A percentile compares a stretch with the other conserved stretches of the same genome.
Evolutionary conservation across 768 basidiomycete genomes (phyloP).

Genomic region (Krasilnikovozyma curviuscula): DNA sequence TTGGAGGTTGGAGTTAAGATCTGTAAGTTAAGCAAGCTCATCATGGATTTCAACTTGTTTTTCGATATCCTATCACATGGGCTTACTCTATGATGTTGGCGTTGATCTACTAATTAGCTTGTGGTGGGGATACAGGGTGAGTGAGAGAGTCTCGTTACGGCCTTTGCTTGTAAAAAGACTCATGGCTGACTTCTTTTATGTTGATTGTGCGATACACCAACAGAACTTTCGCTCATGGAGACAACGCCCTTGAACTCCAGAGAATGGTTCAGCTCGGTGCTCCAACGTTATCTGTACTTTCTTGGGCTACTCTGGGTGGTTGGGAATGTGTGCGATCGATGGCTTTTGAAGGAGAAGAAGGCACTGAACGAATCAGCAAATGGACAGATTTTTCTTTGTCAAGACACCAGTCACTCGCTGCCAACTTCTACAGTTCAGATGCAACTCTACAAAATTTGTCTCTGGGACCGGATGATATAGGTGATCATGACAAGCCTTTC

Average conservation of each 20-base stretch:
- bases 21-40: not conserved
- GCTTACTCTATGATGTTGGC: too few species aligned
- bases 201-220: constrained; percentile 20
- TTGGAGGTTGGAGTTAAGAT: constrained; percentile 33
- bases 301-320: constrained; percentile 42
- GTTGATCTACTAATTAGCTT: constrained; percentile 28
- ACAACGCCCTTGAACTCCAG: constrained; percentile 42
- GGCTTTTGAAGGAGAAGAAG: constrained; percentile 31
- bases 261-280: constrained; percentile 43
- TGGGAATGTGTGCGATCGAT: constrained; percentile 38
- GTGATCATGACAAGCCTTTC: constrained; percentile 18
- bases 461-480: constrained; percentile 20
- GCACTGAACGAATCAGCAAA: not conserved
- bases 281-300: constrained; percentile 35
- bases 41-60: too few species aligned
- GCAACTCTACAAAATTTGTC: constrained; percentile 16
- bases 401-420: too few species aligned
- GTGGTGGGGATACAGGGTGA: constrained; percentile 44
- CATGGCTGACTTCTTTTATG: not conserved
- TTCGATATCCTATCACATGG: too few species aligned
- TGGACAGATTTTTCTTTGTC: too few species aligned
- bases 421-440: too few species aligned
- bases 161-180: not conserved
- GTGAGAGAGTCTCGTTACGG: not conserved
- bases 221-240: constrained; percentile 43